Evolutionary conservation across 1,284 basidiomycete species (phyloP).

Genomic region (Cutaneotrichosporon mucoides): DNA sequence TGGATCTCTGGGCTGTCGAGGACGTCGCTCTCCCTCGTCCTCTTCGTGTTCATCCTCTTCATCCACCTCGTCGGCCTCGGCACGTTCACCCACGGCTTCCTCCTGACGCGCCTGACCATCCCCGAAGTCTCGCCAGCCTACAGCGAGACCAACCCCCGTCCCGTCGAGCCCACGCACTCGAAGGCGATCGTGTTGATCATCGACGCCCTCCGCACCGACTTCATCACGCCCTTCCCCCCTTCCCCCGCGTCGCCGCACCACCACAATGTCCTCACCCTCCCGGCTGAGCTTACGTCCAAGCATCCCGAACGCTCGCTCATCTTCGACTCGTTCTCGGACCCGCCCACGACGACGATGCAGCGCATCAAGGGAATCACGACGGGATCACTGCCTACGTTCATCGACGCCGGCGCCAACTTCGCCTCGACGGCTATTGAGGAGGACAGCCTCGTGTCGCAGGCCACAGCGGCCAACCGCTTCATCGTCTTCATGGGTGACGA

Average conservation of each 20-base stretch:
- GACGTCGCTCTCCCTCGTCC: slow-evolving; percentile 47
- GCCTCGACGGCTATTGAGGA: slow-evolving; percentile 78
- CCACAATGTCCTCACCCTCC: slow-evolving; percentile 77
- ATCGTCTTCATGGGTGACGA: slow-evolving; percentile 87
- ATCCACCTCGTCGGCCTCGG: slow-evolving; percentile 53
- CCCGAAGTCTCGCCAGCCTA: slow-evolving; percentile 54
- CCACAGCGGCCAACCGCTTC: slow-evolving; percentile 48
- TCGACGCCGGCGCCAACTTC: slow-evolving; percentile 90
- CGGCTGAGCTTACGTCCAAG: slow-evolving; percentile 61
- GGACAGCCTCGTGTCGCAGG: slow-evolving; percentile 70
- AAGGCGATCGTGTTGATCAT: slow-evolving; percentile 82
- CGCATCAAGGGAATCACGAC: slow-evolving; percentile 93
- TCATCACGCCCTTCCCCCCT: slow-evolving; percentile 64
- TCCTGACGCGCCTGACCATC: slow-evolving; percentile 75
- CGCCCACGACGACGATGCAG: slow-evolving; percentile 93
- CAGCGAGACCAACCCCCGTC: slow-evolving; percentile 45
- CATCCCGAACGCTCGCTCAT: slow-evolving; percentile 72
- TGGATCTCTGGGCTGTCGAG: slow-evolving; percentile 34
- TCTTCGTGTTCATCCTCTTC: slow-evolving; percentile 59
- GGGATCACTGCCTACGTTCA: slow-evolving; percentile 91
- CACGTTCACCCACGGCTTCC: slow-evolving; percentile 83
- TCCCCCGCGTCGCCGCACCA: slow-evolving; percentile 66
- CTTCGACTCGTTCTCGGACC: slow-evolving; percentile 85
- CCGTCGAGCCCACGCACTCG: slow-evolving; percentile 62
- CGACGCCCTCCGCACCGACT: slow-evolving; percentile 92